Conservation (phyloP, 176 grass and related monocot species). For the Aegilops longissima region DNA sequence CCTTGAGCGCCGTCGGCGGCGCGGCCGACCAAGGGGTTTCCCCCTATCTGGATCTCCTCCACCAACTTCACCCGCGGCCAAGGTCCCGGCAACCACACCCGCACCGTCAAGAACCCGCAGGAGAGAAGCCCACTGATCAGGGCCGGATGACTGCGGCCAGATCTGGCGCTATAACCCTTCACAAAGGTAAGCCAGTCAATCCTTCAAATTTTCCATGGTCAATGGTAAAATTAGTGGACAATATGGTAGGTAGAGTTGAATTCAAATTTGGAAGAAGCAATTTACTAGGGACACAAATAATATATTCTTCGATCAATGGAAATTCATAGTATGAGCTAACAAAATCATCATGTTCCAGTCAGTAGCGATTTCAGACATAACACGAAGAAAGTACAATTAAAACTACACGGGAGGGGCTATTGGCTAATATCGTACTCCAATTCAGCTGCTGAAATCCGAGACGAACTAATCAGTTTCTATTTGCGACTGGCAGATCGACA, state of each 20-base stretch:
- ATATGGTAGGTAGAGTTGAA: not conserved
- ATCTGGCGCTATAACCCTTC: too few species aligned
- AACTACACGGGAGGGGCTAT: not conserved
- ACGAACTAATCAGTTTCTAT: not conserved
- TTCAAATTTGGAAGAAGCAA: not conserved
- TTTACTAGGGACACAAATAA: not conserved
- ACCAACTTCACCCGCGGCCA: too few species aligned
- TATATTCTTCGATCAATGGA: not conserved
- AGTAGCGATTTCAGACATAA: not conserved
- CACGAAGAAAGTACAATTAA: not conserved
- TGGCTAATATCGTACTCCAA: not conserved
- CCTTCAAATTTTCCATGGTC: not conserved
- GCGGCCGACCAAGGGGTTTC: too few species aligned
- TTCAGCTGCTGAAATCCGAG: too few species aligned
- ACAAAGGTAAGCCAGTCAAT: not conserved
- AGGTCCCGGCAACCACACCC: too few species aligned
- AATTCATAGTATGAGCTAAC: too few species aligned
- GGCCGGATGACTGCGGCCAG: too few species aligned
- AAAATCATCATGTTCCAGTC: not conserved
- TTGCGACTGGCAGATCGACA: not conserved
- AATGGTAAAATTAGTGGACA: not conserved
- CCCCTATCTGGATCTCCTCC: too few species aligned
- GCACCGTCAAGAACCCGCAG: too few species aligned
- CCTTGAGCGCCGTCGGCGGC: too few species aligned
- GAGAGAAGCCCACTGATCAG: too few species aligned